Conservation (phyloP, 345 rosid species). For the Psidium guajava region DNA sequence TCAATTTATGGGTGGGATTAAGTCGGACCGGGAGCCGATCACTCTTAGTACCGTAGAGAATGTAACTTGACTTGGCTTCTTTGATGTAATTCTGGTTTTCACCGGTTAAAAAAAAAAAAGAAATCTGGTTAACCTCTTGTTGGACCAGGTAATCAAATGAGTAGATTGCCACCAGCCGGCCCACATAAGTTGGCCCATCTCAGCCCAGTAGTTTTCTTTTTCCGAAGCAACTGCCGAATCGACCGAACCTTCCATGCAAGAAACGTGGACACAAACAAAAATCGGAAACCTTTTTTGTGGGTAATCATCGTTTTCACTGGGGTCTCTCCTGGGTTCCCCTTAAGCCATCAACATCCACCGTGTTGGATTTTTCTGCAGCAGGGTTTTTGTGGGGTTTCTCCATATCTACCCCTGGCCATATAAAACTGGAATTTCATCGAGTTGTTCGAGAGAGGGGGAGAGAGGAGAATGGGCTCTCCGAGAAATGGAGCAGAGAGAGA, state of each 20-base stretch:
- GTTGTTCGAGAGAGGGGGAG: not conserved
- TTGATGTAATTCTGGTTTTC: not conserved
- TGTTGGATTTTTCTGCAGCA: not conserved
- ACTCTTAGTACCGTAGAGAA: not conserved
- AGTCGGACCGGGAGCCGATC: too few relatives aligned
- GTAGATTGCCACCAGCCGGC: not conserved
- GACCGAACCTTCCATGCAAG: not conserved
- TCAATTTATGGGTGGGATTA: too few relatives aligned
- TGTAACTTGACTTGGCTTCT: not conserved
- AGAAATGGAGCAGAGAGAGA: constrained; percentile 6
- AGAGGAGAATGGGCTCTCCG: constrained; percentile 20
- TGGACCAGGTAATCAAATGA: not conserved
- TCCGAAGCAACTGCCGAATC: not conserved
- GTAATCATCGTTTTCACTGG: not conserved
- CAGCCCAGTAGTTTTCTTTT: not conserved
- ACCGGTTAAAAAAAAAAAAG: not conserved
- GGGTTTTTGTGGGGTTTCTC: constrained; percentile 18
- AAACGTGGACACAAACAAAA: not conserved
- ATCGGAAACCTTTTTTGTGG: not conserved
- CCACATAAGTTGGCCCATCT: not conserved
- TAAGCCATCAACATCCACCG: not conserved
- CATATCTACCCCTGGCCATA: not conserved
- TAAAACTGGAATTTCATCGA: not conserved
- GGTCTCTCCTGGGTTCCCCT: not conserved
- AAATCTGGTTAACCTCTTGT: not conserved